Evolutionary conservation across 257 asterid species (phyloP).

Genomic region (Solanum commersonii): DNA sequence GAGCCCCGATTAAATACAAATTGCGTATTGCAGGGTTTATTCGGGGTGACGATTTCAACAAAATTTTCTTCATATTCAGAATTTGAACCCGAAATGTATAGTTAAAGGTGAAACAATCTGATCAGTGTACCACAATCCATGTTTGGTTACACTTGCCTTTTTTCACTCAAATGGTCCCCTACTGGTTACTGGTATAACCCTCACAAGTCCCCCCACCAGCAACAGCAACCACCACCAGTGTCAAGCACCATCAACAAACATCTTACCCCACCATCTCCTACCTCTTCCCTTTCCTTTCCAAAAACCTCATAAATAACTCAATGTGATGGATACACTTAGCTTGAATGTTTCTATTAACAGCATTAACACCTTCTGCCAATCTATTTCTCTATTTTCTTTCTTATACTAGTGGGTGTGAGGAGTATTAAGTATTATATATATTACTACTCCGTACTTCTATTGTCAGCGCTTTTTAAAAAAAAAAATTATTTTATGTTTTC

Average conservation of each 20-base stretch:
- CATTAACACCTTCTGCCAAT: not conserved
- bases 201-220: conserved; percentile 21
- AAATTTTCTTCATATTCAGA: too few relatives aligned
- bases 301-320: conserved; percentile 12
- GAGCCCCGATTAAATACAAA: too few relatives aligned
- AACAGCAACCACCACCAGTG: conserved; percentile 3
- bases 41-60: too few relatives aligned
- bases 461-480: not conserved
- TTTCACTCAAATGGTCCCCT: conserved; percentile 22
- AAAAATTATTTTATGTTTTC: not conserved
- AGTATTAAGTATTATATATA: not conserved
- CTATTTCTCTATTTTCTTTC: not conserved
- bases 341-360: not conserved
- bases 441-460: not conserved
- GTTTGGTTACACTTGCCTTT: conserved; percentile 3
- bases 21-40: accelerated
- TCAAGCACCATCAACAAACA: conserved; percentile 16
- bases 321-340: not conserved
- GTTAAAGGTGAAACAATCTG: too few relatives aligned
- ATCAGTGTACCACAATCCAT: not conserved
- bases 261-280: conserved; percentile 2
- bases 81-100: too few relatives aligned
- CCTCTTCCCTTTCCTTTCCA: not conserved
- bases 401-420: not conserved
- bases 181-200: conserved; percentile 18